phyloP scores from a whole-genome alignment of 2,329 filamentous ascomycete genomes.

The Dactylellina cionopaga region DNA sequence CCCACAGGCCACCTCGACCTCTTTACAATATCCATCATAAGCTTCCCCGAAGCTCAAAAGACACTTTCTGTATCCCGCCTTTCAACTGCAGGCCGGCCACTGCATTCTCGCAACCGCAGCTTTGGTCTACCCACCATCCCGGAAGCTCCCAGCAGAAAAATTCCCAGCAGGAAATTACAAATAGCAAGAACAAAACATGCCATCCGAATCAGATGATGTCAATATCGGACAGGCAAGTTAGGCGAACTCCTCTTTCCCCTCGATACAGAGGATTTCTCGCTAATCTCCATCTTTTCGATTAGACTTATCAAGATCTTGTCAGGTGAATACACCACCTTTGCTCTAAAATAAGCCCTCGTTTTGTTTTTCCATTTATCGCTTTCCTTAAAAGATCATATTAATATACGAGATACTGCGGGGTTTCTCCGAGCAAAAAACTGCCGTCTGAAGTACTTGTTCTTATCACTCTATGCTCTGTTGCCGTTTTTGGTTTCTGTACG shows the following conservation, averaged over 20 bases:
- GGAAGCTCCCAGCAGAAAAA: constrained; percentile 14
- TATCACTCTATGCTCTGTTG: not conserved
- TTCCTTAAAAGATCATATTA: not conserved
- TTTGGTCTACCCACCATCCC: constrained; percentile 8
- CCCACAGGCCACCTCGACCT: constrained; percentile 5
- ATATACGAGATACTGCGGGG: too few species aligned
- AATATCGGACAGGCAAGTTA: constrained; percentile 50
- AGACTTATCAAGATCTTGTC: constrained; percentile 53
- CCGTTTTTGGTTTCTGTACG: not conserved
- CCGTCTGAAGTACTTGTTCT: not conserved
- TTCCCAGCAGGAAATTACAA: constrained; percentile 13
- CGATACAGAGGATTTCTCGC: constrained; percentile 22
- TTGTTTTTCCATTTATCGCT: not conserved
- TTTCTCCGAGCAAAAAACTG: not conserved
- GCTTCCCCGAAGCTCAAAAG: not conserved
- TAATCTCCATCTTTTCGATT: constrained; percentile 41
- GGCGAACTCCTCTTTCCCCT: constrained; percentile 39
- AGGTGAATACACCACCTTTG: constrained; percentile 32
- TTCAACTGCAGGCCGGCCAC: constrained; percentile 4
- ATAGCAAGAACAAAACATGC: constrained; percentile 24
- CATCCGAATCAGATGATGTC: constrained; percentile 47
- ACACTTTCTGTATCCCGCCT: constrained; percentile 10
- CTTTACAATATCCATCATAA: not conserved
- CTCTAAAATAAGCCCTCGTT: not conserved
- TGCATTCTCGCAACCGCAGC: not conserved